These are phyloP conservation scores for Aureobasidium sp. DNA, from an alignment of 2,329 filamentous ascomycete species.

Conservation along the genomic window DNA sequence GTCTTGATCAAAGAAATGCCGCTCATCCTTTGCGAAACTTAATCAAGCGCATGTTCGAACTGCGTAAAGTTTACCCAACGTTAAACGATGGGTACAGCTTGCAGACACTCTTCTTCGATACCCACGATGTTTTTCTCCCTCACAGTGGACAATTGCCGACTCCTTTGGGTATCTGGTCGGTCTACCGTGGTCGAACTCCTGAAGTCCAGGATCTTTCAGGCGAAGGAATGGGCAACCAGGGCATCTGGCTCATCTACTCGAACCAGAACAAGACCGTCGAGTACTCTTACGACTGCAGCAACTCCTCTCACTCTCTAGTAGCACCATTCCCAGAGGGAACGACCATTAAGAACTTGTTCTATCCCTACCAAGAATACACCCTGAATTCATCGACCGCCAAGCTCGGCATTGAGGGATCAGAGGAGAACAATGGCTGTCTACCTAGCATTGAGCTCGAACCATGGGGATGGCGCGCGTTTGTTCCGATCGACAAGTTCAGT, in stretches of 20 bases:
- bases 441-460: constrained; percentile 44
- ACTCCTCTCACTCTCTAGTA: constrained; percentile 43
- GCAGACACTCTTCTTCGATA: constrained; percentile 51
- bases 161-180: constrained; percentile 55
- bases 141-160: constrained; percentile 48
- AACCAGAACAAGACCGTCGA: constrained; percentile 43
- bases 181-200: constrained; percentile 45
- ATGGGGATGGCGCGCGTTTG: constrained; percentile 55
- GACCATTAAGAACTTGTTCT: constrained; percentile 55
- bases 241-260: constrained; percentile 47
- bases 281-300: constrained; percentile 52
- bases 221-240: constrained; percentile 29
- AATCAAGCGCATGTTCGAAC: constrained; percentile 55
- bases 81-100: constrained; percentile 54
- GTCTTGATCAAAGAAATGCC: constrained; percentile 56
- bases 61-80: constrained; percentile 49
- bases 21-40: constrained; percentile 54
- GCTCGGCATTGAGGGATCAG: constrained; percentile 43
- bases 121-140: constrained; percentile 42
- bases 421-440: constrained; percentile 49
- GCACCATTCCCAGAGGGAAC: constrained; percentile 49
- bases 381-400: constrained; percentile 40
- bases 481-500: constrained; percentile 45
- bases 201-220: constrained; percentile 41
- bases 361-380: constrained; percentile 49